phyloP scores from a whole-genome alignment of 2,329 filamentous ascomycete species.

The Xylariaceae sp. region DNA sequence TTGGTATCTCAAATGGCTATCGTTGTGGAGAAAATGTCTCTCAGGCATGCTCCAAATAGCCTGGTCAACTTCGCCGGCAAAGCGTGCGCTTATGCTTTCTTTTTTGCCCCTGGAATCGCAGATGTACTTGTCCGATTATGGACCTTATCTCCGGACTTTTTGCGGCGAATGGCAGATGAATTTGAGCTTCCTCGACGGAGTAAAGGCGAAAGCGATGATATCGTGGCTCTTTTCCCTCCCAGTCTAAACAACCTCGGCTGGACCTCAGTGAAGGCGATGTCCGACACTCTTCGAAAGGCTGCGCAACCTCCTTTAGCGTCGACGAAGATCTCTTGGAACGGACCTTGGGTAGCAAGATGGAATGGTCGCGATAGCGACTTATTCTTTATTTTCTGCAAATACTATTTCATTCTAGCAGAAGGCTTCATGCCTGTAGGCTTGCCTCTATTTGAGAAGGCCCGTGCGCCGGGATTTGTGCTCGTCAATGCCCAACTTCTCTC shows the following conservation, averaged over 20 bases:
- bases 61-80: conserved; percentile 88
- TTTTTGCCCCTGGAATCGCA: conserved; percentile 85
- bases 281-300: conserved; percentile 67
- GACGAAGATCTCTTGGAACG: conserved; percentile 80
- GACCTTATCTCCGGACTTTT: conserved; percentile 70
- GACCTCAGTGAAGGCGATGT: conserved; percentile 57
- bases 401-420: conserved; percentile 79
- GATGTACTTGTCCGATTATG: conserved; percentile 84
- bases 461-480: conserved; percentile 78
- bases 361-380: conserved; percentile 85
- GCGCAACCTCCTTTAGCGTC: conserved; percentile 70
- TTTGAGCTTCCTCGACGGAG: conserved; percentile 66
- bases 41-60: conserved; percentile 69
- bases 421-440: conserved; percentile 69
- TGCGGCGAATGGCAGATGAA: conserved; percentile 75
- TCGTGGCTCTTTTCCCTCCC: conserved; percentile 73
- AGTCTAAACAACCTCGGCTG: conserved; percentile 63
- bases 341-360: conserved; percentile 85
- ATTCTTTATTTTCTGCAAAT: conserved; percentile 90
- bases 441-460: conserved; percentile 60
- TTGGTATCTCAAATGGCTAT: conserved; percentile 82
- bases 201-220: conserved; percentile 64
- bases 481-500: conserved; percentile 83
- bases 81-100: conserved; percentile 90
- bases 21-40: conserved; percentile 87